Evolutionary conservation across 306 rosid genomes (phyloP), one percentile per base, ranked within the genome.

Genomic region (Cucurbita maxima): DNA sequence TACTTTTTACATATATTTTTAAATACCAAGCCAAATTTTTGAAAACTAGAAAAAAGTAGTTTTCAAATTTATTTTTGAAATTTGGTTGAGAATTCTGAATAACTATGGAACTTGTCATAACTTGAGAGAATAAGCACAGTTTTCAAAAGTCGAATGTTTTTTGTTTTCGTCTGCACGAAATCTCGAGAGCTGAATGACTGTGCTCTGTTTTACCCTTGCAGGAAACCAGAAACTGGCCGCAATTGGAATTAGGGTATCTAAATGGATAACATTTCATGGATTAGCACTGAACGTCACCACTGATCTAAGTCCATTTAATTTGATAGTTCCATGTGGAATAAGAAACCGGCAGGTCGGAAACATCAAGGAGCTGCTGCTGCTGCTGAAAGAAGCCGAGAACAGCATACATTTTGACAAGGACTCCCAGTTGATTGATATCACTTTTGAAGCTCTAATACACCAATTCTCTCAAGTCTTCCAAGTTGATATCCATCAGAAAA

Each of bases 191-290:
- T 30, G 34, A 30, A 15, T 52, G 44, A 78, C 80, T 61, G 8
- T 41, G 37, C 58, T 6, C 40, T 25, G 41, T 73, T 75, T 77
- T 56, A 13, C 10, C 11, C 11, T 38, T n/a, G 41, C 87, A 90
- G 96, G 91, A 75, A 83, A 90, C 58, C 83, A 87, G 87, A 92
- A 92, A 88, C 62, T 92, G 14, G 96, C 91, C n/a, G 91, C 88
- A 10, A 77, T 88, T 25, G 96, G 92, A 7, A 85, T 92, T 60
- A 74, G 86, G 73, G 96, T 83, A 71, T 64, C 72, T 37, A 82
- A 74, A 34, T 88, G 95, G 95, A 84, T 89, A 81, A 77, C 95
- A 34, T 89, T 82, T 83, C 92, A 88, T 16, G 97, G 90, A 16
- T 76, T 92, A 55, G 89, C 97, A 4, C 84, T 89, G 54, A 92